These are phyloP conservation scores for Saitozyma sp. DNA, from an alignment of 768 basidiomycete genomes.

Conservation along the genomic window DNA sequence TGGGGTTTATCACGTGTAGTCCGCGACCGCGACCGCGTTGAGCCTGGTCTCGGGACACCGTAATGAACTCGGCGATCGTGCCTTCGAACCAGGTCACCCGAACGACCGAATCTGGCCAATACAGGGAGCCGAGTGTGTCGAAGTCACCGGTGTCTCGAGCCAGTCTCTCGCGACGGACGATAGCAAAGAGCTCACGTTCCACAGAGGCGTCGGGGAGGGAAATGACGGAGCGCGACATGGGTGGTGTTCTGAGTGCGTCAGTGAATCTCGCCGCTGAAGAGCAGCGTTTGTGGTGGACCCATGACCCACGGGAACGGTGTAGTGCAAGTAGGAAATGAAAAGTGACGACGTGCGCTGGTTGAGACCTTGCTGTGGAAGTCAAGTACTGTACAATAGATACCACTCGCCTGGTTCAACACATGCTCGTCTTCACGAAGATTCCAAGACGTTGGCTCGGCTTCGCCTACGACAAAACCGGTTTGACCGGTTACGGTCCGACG, in stretches of 20 bases:
- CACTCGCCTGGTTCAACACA: too few species aligned
- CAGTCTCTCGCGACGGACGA: neutral
- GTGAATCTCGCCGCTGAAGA: too few species aligned
- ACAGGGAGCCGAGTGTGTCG: neutral
- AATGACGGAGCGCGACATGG: neutral
- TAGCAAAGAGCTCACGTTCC: neutral
- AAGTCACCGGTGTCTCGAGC: neutral
- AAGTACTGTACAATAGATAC: too few species aligned
- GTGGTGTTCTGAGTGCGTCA: neutral
- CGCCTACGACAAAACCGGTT: too few species aligned
- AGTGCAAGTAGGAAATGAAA: too few species aligned
- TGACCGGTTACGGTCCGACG: too few species aligned
- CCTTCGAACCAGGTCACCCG: neutral
- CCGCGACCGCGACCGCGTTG: neutral
- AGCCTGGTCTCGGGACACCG: neutral
- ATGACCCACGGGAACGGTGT: too few species aligned
- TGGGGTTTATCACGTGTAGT: neutral
- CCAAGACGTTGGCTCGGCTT: too few species aligned
- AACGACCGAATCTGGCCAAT: slow-evolving; percentile 1
- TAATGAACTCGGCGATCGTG: neutral
- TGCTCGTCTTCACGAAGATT: too few species aligned
- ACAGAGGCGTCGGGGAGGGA: neutral
- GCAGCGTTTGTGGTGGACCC: too few species aligned
- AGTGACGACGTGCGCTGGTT: too few species aligned
- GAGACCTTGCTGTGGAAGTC: too few species aligned